Evolutionary conservation across 164 flowering plant species (phyloP).

Genomic region (Umbellularia californica): DNA sequence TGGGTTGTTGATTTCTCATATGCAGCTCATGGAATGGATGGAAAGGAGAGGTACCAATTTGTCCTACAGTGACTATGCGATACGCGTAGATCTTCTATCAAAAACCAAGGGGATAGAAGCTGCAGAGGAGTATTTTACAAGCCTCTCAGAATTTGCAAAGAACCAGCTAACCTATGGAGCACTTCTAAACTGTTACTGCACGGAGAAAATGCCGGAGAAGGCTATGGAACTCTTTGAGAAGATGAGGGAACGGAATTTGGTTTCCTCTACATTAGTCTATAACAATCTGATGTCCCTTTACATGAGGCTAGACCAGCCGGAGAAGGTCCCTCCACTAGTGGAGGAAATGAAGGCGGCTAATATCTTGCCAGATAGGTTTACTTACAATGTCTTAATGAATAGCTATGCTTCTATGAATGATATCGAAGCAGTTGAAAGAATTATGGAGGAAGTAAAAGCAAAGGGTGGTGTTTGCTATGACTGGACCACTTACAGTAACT

Average conservation of each 20-base stretch:
- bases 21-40: constrained; percentile 82
- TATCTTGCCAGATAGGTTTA: constrained; percentile 22
- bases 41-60: constrained; percentile 38
- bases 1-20: constrained; percentile 2
- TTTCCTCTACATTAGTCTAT: constrained; percentile 28
- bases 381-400: constrained; percentile 50
- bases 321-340: constrained; percentile 46
- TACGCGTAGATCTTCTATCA: constrained; percentile 55
- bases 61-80: constrained; percentile 34
- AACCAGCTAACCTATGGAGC: constrained; percentile 51
- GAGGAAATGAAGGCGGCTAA: constrained; percentile 53
- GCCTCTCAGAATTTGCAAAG: constrained; percentile 31
- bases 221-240: constrained; percentile 48
- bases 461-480: constrained; percentile 17
- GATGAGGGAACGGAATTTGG: constrained; percentile 43
- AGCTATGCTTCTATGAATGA: constrained; percentile 42
- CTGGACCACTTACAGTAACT: constrained; percentile 59
- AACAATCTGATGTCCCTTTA: constrained; percentile 54
- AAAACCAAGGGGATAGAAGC: constrained; percentile 46
- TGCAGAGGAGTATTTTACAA: constrained; percentile 57
- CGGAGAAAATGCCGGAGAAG: constrained; percentile 37
- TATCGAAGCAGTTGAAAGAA: constrained; percentile 50
- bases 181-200: constrained; percentile 63
- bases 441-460: constrained; percentile 37
- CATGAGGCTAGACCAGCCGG: constrained; percentile 45